These are phyloP conservation scores for Nasturtium officinale DNA, from an alignment of 345 rosid species.

Conservation along the genomic window DNA sequence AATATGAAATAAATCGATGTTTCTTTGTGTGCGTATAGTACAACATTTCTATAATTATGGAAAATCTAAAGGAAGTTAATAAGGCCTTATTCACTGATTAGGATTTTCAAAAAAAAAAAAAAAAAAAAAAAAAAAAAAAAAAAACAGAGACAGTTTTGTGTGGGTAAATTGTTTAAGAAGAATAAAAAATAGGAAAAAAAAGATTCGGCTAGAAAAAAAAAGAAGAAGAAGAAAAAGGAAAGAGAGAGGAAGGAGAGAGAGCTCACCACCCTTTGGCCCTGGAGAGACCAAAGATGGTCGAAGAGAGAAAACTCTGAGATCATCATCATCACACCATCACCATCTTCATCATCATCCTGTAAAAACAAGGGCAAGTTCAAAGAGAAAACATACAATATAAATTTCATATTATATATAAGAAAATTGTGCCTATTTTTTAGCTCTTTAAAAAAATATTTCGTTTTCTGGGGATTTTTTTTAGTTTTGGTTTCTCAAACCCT, in stretches of 20 bases:
- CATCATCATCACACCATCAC: conserved; percentile 46
- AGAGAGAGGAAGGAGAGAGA: conserved; percentile 38
- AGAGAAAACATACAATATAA: conserved; percentile 24
- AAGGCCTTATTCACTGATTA: conserved; percentile 24
- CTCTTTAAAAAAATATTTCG: conserved; percentile 14
- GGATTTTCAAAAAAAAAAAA: conserved; percentile 1
- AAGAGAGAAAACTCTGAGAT: conserved; percentile 75
- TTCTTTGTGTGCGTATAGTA: not conserved
- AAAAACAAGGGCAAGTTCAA: conserved; percentile 52
- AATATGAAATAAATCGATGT: not conserved
- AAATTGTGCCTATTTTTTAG: not conserved
- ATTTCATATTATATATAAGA: not conserved
- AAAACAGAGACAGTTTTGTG: conserved; percentile 37
- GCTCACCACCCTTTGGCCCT: conserved; percentile 44
- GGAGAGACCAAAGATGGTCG: conserved; percentile 60
- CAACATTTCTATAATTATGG: conserved; percentile 36
- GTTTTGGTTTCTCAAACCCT: conserved; percentile 48
- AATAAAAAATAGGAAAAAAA: conserved; percentile 19
- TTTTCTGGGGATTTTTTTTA: conserved; percentile 41
- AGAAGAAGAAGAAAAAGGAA: conserved; percentile 23
- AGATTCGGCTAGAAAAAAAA: conserved; percentile 11
- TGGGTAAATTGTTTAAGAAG: conserved; percentile 35
- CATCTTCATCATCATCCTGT: conserved; percentile 28
- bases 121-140: conserved; percentile 22
- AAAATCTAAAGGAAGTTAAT: conserved; percentile 39